These are phyloP conservation scores for Chalciporus sphaerocephalus DNA, from an alignment of 768 basidiomycete genomes.

Conservation along the genomic window DNA sequence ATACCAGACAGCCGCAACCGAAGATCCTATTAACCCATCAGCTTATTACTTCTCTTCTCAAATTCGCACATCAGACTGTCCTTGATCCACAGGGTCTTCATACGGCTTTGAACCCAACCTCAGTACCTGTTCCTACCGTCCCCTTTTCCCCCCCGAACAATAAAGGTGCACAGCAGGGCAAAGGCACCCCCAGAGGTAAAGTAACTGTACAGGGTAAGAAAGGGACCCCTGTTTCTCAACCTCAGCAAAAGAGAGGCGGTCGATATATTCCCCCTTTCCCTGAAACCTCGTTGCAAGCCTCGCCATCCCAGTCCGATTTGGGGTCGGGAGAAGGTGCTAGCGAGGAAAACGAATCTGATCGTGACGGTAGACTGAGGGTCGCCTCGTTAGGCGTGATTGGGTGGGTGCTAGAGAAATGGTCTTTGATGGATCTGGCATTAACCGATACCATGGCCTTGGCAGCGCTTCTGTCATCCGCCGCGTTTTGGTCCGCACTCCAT, in stretches of 20 bases:
- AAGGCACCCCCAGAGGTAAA: conserved; percentile 4
- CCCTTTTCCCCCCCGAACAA: not conserved
- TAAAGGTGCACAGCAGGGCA: conserved; percentile 11
- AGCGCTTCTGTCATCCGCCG: conserved; percentile 30
- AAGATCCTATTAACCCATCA: conserved; percentile 32
- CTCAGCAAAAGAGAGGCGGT: conserved; percentile 30
- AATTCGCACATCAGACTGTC: conserved; percentile 51
- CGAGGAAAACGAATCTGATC: conserved; percentile 68
- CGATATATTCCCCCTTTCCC: conserved; percentile 28
- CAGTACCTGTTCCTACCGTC: conserved; percentile 31
- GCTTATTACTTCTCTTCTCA: conserved; percentile 36
- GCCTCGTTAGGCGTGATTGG: conserved; percentile 61
- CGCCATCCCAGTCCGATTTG: conserved; percentile 17
- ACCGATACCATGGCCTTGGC: conserved; percentile 3
- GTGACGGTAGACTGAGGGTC: conserved; percentile 64
- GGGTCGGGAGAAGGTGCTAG: conserved; percentile 30
- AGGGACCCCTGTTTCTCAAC: conserved; percentile 20
- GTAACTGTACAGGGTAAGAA: conserved; percentile 15
- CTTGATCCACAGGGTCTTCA: conserved; percentile 62
- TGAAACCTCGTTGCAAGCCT: conserved; percentile 30
- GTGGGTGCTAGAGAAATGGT: conserved; percentile 45
- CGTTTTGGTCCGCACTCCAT: conserved; percentile 58
- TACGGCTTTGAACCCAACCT: conserved; percentile 57
- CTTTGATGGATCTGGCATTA: conserved; percentile 1
- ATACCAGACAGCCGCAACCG: not conserved